Conservation (phyloP, 2,329 filamentous ascomycete genomes). For the Epichloe festucae region DNA sequence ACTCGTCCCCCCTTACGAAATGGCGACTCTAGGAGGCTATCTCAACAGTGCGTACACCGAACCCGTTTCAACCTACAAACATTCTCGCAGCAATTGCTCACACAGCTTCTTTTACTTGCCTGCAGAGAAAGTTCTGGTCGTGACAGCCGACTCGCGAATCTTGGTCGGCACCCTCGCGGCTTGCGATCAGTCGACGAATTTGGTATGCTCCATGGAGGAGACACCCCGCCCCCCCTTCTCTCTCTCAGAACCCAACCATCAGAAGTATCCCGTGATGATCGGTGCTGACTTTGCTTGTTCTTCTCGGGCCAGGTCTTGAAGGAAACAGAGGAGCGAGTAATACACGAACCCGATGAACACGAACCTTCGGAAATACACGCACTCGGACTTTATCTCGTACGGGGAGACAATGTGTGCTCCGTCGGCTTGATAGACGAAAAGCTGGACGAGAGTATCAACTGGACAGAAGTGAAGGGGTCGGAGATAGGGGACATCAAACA, state of each 20-base stretch:
- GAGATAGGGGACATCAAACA: constrained; percentile 81
- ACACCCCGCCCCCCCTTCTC: no score
- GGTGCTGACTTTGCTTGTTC: no score
- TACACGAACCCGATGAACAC: constrained; percentile 70
- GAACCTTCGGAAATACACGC: constrained; percentile 70
- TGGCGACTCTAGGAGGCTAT: constrained; percentile 33
- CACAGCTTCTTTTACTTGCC: neutral
- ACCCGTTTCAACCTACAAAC: neutral
- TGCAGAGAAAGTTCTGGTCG: constrained; percentile 77
- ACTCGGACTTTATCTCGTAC: constrained; percentile 80
- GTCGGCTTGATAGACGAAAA: constrained; percentile 84
- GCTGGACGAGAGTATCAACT: constrained; percentile 82
- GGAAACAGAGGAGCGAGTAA: constrained; percentile 77
- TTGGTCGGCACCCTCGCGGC: constrained; percentile 71
- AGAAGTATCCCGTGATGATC: no score
- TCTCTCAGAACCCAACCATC: no score
- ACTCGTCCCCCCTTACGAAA: constrained; percentile 11
- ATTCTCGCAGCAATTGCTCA: neutral
- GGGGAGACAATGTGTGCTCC: constrained; percentile 87
- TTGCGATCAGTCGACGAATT: constrained; percentile 84
- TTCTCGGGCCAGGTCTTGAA: constrained; percentile 51
- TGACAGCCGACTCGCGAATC: constrained; percentile 86
- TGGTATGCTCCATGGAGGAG: constrained; percentile 31
- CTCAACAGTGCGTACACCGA: constrained; percentile 25
- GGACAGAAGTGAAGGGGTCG: constrained; percentile 76